These are phyloP conservation scores for Prinsepia uniflora DNA, from an alignment of 306 rosid species.

Conservation along the genomic window DNA sequence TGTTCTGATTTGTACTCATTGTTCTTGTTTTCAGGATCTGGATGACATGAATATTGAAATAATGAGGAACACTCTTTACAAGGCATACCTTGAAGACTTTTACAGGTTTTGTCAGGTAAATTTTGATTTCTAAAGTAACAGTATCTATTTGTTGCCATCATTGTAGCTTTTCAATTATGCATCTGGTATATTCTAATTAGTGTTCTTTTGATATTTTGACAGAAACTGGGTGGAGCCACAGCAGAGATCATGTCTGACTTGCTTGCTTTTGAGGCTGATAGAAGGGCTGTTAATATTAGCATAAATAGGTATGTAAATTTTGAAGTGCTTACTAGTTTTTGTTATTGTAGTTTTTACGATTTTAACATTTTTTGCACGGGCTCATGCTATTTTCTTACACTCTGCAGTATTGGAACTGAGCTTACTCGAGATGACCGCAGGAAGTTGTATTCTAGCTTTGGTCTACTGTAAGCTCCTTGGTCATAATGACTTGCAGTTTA, in stretches of 20 bases:
- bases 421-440: slow-evolving; percentile 95
- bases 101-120: slow-evolving; percentile 91
- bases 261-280: slow-evolving; percentile 94
- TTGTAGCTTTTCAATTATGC: slow-evolving; percentile 6
- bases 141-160: not conserved
- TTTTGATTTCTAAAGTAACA: slow-evolving; percentile 10
- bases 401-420: slow-evolving; percentile 90
- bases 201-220: slow-evolving; percentile 29
- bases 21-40: slow-evolving; percentile 56
- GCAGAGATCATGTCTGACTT: slow-evolving; percentile 98
- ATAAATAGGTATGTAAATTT: slow-evolving; percentile 68
- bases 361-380: not conserved
- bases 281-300: slow-evolving; percentile 96
- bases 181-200: slow-evolving; percentile 21
- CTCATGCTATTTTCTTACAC: slow-evolving; percentile 14
- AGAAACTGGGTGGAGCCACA: slow-evolving; percentile 99
- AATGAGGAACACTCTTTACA: slow-evolving; percentile 96
- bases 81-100: slow-evolving; percentile 97
- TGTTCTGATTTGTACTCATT: slow-evolving; percentile 14
- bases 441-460: slow-evolving; percentile 86
- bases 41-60: slow-evolving; percentile 99
- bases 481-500: not conserved
- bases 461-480: slow-evolving; percentile 72
- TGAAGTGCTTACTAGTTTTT: slow-evolving; percentile 1
- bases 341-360: not conserved